These are phyloP conservation scores for Uronychia binucleata DNA, from an alignment of 73 alveolate genomes.

Conservation along the genomic window DNA sequence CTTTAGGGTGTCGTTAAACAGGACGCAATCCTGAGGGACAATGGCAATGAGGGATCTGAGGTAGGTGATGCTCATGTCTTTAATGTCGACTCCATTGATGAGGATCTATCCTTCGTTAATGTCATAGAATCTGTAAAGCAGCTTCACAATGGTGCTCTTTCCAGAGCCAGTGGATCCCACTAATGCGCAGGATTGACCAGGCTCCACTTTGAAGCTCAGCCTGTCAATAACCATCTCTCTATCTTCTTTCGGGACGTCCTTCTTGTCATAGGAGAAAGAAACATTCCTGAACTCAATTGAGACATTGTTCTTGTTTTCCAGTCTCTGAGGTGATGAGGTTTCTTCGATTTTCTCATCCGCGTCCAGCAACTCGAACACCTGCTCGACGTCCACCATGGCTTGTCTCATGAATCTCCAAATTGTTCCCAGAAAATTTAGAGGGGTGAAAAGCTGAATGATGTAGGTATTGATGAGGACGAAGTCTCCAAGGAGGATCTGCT, in stretches of 20 bases:
- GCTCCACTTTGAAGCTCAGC: conserved; percentile 16
- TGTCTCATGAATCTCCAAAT: conserved; percentile 57
- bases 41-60: conserved; percentile 79
- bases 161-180: conserved; percentile 78
- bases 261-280: conserved; percentile 49
- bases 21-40: conserved; percentile 86
- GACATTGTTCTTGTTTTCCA: conserved; percentile 13
- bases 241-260: background rate
- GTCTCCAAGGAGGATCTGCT: conserved; percentile 8
- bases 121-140: conserved; percentile 71
- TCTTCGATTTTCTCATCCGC: conserved; percentile 15
- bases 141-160: conserved; percentile 52
- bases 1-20: conserved; percentile 80
- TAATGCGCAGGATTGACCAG: conserved; percentile 39
- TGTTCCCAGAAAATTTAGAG: conserved; percentile 66
- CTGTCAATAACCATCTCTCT: conserved; percentile 2
- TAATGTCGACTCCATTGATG: conserved; percentile 76
- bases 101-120: conserved; percentile 70
- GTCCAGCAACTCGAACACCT: conserved; percentile 55
- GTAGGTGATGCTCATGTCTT: conserved; percentile 58
- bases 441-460: conserved; percentile 57
- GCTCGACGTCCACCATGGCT: conserved; percentile 65
- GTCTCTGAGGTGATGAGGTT: conserved; percentile 16
- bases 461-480: conserved; percentile 25
- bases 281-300: conserved; percentile 58